These are phyloP conservation scores for Globisporangium ultimum DNA, from an alignment of 352 stramenopile genomes.

Conservation along the genomic window DNA sequence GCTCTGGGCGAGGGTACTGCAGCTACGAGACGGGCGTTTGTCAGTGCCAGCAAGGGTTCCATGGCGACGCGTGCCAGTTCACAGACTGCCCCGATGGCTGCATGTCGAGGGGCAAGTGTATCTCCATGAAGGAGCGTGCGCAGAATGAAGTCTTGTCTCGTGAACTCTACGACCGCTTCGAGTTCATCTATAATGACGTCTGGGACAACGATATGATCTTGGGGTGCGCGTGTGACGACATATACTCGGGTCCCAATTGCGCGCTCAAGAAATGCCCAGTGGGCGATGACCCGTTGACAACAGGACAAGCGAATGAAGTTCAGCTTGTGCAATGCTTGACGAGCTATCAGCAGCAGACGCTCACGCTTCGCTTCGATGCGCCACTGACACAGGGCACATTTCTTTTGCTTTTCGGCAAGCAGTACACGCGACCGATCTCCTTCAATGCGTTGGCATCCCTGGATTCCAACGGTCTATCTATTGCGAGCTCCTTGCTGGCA, in stretches of 20 bases:
- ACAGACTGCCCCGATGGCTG: conserved; percentile 52
- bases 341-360: conserved; percentile 54
- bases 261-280: conserved; percentile 53
- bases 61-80: conserved; percentile 59
- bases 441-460: conserved; percentile 44
- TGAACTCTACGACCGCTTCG: conserved; percentile 43
- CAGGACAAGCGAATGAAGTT: conserved; percentile 49
- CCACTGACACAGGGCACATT: conserved; percentile 55
- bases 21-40: conserved; percentile 62
- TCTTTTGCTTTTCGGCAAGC: conserved; percentile 49
- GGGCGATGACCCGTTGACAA: conserved; percentile 73
- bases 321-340: conserved; percentile 59
- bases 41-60: conserved; percentile 80
- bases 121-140: conserved; percentile 62
- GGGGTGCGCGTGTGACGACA: conserved; percentile 71
- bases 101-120: conserved; percentile 48
- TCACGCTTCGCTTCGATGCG: conserved; percentile 43
- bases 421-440: conserved; percentile 62
- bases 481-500: conserved; percentile 42
- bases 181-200: conserved; percentile 40
- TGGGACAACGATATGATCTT: conserved; percentile 80
- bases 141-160: conserved; percentile 45
- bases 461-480: conserved; percentile 44
- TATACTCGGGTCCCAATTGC: conserved; percentile 52
- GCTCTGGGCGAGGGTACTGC: conserved; percentile 73